phyloP scores from a whole-genome alignment of 441 rosid species.

The Melastoma candidum region DNA sequence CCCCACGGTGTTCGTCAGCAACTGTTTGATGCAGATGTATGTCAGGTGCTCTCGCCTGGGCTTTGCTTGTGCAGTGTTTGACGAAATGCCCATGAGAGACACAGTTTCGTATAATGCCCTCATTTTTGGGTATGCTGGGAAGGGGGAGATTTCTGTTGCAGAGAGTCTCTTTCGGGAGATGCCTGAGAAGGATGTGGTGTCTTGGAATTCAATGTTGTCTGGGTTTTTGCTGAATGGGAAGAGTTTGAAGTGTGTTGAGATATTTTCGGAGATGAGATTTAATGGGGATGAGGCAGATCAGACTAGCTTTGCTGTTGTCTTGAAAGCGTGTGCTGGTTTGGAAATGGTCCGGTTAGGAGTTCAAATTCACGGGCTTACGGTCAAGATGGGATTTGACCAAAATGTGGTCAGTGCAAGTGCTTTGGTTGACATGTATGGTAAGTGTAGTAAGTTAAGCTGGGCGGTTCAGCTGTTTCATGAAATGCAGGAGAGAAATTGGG shows the following conservation, averaged over 20 bases:
- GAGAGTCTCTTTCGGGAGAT: conserved; percentile 33
- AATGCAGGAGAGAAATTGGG: conserved; percentile 58
- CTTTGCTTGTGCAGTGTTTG: conserved; percentile 49
- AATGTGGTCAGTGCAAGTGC: conserved; percentile 77
- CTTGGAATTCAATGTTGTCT: conserved; percentile 87
- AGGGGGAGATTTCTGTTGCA: conserved; percentile 43
- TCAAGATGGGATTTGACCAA: conserved; percentile 40
- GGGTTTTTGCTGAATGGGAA: conserved; percentile 55
- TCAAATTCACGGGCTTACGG: conserved; percentile 58
- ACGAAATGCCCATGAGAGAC: conserved; percentile 49
- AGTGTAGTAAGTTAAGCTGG: conserved; percentile 47
- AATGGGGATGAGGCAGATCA: conserved; percentile 29
- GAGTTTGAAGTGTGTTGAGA: conserved; percentile 26
- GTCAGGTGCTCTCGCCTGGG: conserved; percentile 32
- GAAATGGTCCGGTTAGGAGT: conserved; percentile 35
- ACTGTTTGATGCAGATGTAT: conserved; percentile 59
- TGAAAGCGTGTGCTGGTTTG: conserved; percentile 46
- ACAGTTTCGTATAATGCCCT: conserved; percentile 66
- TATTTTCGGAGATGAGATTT: conserved; percentile 57
- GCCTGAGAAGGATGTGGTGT: conserved; percentile 61
- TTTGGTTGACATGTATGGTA: conserved; percentile 73
- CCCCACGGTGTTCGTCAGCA: conserved; percentile 54
- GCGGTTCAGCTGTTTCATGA: conserved; percentile 45
- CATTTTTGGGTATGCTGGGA: conserved; percentile 37
- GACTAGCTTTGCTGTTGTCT: conserved; percentile 49